A percentile compares a stretch with the other conserved stretches of the same genome.
Evolutionary conservation across 2,329 filamentous ascomycete genomes (phyloP).

Genomic region (Verticillium nubilum): DNA sequence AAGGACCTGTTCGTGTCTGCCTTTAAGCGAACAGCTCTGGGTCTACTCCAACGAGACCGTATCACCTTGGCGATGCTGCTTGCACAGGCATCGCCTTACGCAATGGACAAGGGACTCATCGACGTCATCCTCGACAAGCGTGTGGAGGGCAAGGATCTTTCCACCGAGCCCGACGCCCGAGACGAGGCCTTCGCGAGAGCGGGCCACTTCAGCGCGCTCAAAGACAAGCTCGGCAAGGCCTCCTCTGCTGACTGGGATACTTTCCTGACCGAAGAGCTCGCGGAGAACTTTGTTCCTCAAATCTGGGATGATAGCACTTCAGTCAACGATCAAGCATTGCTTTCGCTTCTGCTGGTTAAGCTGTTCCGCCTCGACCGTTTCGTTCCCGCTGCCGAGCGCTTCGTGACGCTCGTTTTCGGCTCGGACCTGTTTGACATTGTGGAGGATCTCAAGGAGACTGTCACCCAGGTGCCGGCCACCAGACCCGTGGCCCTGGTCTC

Average conservation of each 20-base stretch:
- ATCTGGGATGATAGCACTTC: slow-evolving; percentile 64
- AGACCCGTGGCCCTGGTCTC: slow-evolving; percentile 89
- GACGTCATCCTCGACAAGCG: slow-evolving; percentile 79
- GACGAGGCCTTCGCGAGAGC: slow-evolving; percentile 66
- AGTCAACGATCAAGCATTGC: slow-evolving; percentile 68
- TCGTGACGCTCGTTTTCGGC: slow-evolving; percentile 82
- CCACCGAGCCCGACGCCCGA: slow-evolving; percentile 56
- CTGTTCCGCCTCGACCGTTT: slow-evolving; percentile 94
- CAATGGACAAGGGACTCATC: slow-evolving; percentile 87
- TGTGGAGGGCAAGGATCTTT: slow-evolving; percentile 72
- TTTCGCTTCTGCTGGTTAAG: slow-evolving; percentile 86
- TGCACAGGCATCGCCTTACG: slow-evolving; percentile 90
- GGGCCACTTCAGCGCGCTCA: slow-evolving; percentile 66
- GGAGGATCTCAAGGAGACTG: slow-evolving; percentile 80
- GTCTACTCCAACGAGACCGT: slow-evolving; percentile 87
- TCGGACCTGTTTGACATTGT: slow-evolving; percentile 74
- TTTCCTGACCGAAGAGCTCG: slow-evolving; percentile 81
- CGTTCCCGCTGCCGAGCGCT: slow-evolving; percentile 86
- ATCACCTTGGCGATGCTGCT: slow-evolving; percentile 93
- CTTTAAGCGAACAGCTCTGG: slow-evolving; percentile 89
- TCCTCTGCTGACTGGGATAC: slow-evolving; percentile 65
- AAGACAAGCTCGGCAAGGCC: slow-evolving; percentile 61
- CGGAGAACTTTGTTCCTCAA: slow-evolving; percentile 75
- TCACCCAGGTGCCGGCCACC: slow-evolving; percentile 75
- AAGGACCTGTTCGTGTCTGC: slow-evolving; percentile 86